Evolutionary conservation across 331 rosid genomes (phyloP).

Genomic region (Rosa hybrid): DNA sequence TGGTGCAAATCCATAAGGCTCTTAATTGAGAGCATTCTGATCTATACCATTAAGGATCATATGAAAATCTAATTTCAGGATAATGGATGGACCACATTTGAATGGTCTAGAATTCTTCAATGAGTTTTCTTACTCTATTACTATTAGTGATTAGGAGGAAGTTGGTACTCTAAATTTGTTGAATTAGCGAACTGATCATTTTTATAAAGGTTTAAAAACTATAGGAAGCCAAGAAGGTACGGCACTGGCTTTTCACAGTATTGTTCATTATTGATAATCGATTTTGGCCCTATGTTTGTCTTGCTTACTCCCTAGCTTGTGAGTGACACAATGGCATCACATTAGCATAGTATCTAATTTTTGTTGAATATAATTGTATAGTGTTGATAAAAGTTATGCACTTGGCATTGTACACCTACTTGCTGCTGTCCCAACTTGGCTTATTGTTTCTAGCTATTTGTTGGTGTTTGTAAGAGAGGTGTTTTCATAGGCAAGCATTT

Average conservation of each 20-base stretch:
- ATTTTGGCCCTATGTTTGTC: not conserved
- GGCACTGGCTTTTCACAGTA: not conserved
- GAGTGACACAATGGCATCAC: not conserved
- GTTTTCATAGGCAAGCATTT: not conserved
- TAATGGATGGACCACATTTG: constrained; percentile 43
- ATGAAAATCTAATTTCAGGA: constrained; percentile 12
- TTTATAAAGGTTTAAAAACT: not conserved
- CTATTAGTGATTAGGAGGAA: not conserved
- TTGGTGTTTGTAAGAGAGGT: not conserved
- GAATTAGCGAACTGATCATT: not conserved
- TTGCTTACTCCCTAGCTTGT: not conserved
- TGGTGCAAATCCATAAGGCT: constrained; percentile 9
- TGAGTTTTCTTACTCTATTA: not conserved
- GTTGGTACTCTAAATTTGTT: not conserved
- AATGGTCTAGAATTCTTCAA: constrained; percentile 9
- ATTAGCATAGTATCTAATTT: not conserved
- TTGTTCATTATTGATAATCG: not conserved
- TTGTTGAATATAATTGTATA: not conserved
- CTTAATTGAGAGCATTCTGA: constrained; percentile 28
- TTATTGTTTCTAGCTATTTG: not conserved
- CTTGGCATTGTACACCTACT: not conserved
- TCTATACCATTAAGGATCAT: constrained; percentile 20
- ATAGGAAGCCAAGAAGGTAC: not conserved
- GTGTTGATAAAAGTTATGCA: not conserved
- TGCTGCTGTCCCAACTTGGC: not conserved